Evolutionary conservation across 495 filamentous ascomycete genomes (phyloP).

Genomic region (Neurospora sp.): DNA sequence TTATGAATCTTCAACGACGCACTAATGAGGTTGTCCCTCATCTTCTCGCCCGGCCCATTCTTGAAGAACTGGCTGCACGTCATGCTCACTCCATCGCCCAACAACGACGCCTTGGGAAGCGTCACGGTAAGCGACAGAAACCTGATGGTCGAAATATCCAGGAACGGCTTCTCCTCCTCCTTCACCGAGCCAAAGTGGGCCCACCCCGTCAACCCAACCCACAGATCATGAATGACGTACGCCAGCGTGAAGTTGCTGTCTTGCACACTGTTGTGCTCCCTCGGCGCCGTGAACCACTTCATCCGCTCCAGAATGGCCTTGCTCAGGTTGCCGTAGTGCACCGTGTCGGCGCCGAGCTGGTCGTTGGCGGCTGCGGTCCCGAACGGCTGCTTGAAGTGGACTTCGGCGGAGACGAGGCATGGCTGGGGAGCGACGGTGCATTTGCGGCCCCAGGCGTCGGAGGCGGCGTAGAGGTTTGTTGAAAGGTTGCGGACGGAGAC

Average conservation of each 20-base stretch:
- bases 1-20: conserved; percentile 27
- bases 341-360: conserved; percentile 40
- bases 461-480: conserved; percentile 28
- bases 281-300: conserved; percentile 9
- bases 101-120: conserved; percentile 43
- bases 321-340: conserved; percentile 51
- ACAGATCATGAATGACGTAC: conserved; percentile 22
- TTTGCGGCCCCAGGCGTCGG: conserved; percentile 48
- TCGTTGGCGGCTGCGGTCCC: conserved; percentile 35
- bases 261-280: background rate
- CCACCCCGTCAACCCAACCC: conserved; percentile 21
- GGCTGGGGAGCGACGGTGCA: conserved; percentile 36
- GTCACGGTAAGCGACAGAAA: conserved; percentile 28
- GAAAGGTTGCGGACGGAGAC: conserved; percentile 44
- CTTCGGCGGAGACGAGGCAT: conserved; percentile 37
- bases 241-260: conserved; percentile 8
- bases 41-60: background rate
- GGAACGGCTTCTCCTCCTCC: background rate
- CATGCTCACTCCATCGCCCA: conserved; percentile 37
- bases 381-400: conserved; percentile 39
- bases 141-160: conserved; percentile 19
- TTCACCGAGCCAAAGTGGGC: background rate
- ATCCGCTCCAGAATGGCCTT: conserved; percentile 37
- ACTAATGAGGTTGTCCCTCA: conserved; percentile 13
- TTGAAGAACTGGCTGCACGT: conserved; percentile 27